Percentiles rank a stretch among this genome's conserved stretches.
These are phyloP conservation scores for Zasmidium angulare DNA, from an alignment of 2,329 filamentous ascomycete species.

Conservation along the genomic window DNA sequence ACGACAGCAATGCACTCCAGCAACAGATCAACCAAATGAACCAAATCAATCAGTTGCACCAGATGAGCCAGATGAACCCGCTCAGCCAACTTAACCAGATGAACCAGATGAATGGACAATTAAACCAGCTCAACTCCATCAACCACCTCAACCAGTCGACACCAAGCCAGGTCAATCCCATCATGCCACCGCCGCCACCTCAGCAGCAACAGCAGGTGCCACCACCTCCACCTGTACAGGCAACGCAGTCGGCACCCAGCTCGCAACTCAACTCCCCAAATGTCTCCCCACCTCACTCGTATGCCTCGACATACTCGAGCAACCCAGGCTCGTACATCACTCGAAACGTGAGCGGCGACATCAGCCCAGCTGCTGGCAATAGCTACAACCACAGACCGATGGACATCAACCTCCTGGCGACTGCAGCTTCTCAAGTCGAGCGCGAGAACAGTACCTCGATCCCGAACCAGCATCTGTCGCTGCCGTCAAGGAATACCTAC, in stretches of 20 bases:
- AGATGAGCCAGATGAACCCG: slow-evolving; percentile 60
- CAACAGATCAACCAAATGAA: slow-evolving; percentile 59
- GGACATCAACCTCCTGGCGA: slow-evolving; percentile 69
- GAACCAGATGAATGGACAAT: slow-evolving; percentile 25
- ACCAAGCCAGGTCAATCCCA: slow-evolving; percentile 10
- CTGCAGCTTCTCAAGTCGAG: slow-evolving; percentile 66
- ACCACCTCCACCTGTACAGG: slow-evolving; percentile 38
- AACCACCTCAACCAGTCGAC: slow-evolving; percentile 19
- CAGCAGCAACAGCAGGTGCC: slow-evolving; percentile 4
- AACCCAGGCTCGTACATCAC: slow-evolving; percentile 59
- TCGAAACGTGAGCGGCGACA: slow-evolving; percentile 52
- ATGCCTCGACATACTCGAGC: slow-evolving; percentile 58
- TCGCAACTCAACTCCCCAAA: slow-evolving; percentile 91
- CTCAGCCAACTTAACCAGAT: slow-evolving; percentile 25
- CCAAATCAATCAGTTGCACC: slow-evolving; percentile 71
- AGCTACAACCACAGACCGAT: slow-evolving; percentile 47
- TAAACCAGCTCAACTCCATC: slow-evolving; percentile 19
- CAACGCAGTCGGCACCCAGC: slow-evolving; percentile 82
- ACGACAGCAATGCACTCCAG: slow-evolving; percentile 47
- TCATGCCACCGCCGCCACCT: slow-evolving; percentile 11
- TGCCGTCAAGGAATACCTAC: slow-evolving; percentile 31
- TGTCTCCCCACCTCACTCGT: slow-evolving; percentile 91
- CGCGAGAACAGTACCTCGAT: slow-evolving; percentile 54
- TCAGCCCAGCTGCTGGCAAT: slow-evolving; percentile 45
- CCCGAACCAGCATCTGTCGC: slow-evolving; percentile 40